Conservation (phyloP, 768 basidiomycete genomes). For the Agaricus subrufescens region DNA sequence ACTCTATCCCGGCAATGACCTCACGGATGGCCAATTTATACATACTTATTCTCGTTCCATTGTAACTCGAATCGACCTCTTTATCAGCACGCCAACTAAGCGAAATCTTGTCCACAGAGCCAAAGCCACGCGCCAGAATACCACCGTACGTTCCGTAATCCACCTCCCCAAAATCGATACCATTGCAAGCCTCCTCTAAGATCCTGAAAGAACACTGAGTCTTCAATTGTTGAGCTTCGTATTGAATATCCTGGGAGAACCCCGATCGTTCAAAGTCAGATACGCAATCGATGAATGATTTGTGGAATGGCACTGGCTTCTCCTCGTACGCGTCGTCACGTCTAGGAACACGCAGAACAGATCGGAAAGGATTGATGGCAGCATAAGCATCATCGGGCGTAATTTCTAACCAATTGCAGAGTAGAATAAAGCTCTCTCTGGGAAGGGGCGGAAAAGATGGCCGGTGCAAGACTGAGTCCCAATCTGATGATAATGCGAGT, state of each 20-base stretch:
- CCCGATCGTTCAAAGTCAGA: not conserved
- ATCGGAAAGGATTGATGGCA: not conserved
- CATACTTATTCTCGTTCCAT: not conserved
- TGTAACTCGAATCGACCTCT: not conserved
- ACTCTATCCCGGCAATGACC: not conserved
- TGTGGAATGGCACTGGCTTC: not conserved
- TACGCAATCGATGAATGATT: not conserved
- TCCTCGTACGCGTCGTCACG: not conserved
- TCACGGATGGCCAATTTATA: not conserved
- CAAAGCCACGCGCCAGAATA: not conserved
- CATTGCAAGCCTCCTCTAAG: not conserved
- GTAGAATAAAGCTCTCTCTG: not conserved
- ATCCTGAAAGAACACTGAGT: not conserved
- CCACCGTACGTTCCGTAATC: not conserved
- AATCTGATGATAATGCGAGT: constrained; percentile 21
- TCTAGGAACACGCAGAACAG: not conserved
- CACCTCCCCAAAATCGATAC: not conserved
- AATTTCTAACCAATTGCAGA: not conserved
- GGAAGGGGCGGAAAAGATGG: not conserved
- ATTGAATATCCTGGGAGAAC: not conserved
- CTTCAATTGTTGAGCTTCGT: not conserved
- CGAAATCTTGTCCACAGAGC: not conserved
- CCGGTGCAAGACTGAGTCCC: not conserved
- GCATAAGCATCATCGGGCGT: not conserved
- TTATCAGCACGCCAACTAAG: not conserved